These are phyloP conservation scores for Cryptosporidium andersoni DNA, from an alignment of 169 alveolate genomes.

Conservation along the genomic window DNA sequence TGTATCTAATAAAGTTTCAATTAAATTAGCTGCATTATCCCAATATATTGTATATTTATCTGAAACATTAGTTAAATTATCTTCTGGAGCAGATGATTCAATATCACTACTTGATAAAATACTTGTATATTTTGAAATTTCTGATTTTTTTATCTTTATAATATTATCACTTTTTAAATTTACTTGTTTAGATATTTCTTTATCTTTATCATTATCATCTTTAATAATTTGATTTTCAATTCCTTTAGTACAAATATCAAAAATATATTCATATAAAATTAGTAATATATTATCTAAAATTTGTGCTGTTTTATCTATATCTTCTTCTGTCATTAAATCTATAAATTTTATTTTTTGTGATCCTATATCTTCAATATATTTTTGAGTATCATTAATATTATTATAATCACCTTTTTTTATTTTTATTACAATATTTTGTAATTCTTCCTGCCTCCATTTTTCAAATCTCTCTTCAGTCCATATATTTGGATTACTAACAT, in stretches of 20 bases:
- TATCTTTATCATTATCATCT: not conserved
- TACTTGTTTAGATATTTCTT: not conserved
- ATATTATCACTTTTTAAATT: not conserved
- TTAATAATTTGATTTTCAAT: slow-evolving; percentile 1
- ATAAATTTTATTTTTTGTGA: slow-evolving; percentile 16
- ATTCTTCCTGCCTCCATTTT: slow-evolving; percentile 69
- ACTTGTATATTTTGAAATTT: not conserved
- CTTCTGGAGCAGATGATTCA: slow-evolving; percentile 63
- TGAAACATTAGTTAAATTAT: not conserved
- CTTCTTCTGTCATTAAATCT: slow-evolving; percentile 49
- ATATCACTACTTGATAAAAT: slow-evolving; percentile 55
- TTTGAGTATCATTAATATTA: slow-evolving; percentile 27
- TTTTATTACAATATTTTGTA: slow-evolving; percentile 35
- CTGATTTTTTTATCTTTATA: not conserved
- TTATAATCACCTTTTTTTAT: slow-evolving; percentile 34
- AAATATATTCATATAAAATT: slow-evolving; percentile 25
- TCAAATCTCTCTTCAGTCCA: slow-evolving; percentile 46
- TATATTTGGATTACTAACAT: slow-evolving; percentile 28
- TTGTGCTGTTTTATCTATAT: slow-evolving; percentile 60
- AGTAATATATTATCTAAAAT: slow-evolving; percentile 18
- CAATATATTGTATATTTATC: slow-evolving; percentile 39
- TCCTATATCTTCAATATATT: slow-evolving; percentile 18
- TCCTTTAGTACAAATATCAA: slow-evolving; percentile 46
- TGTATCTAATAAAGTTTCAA: slow-evolving; percentile 4
- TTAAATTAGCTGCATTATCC: not conserved